Base-by-base conservation (phyloP, 2,329 filamentous ascomycete species). In the Diaporthe amygdali region DNA sequence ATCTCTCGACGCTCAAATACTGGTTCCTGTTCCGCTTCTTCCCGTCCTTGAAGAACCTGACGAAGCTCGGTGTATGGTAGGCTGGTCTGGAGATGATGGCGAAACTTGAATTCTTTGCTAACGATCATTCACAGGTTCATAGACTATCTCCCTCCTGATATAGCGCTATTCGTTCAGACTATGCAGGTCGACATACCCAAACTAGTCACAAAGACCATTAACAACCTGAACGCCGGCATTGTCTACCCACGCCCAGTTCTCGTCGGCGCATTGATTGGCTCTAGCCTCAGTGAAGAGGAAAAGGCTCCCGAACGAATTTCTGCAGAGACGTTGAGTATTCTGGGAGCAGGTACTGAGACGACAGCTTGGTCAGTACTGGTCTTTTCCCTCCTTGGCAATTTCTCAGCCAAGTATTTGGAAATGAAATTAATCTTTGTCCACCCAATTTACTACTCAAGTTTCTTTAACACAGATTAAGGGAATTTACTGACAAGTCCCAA, bases 261-360 rank as follows among this genome's bases (percentile, higher is more conserved):
- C 15, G 54, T 69, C 20, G 46, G 47, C 14, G 55, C 66, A 5
- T 44, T 68, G 4, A 1, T 61, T 27, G 47, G 49, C 1, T 61
- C 66, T 9, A 56, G 51, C n/a, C 14, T 68, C n/a, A 49, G 37
- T 22, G 17, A 37, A 34, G 39, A 61, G 10, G 54, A 68, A 2
- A 68, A 49, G 6, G 1, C 41, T 2, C 54, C 44, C 10, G 54
- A 69, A 1, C 41, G 39, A 5, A 54, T 69, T 8, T n/a, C 20
- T 44, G 20, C 30, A 37, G 51, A 47, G 30, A 46, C 22, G 14
- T 41, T 61, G 15, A 37, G n/a, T 6, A 17, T 61, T 17, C 39
- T 69, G 17, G 66, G 66, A 20, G 52, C 66, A 8, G 52, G 66
- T 27, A 55, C 66, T 8, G 66, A 69, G 46, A 69, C 66, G 15